phyloP scores from a whole-genome alignment of 768 basidiomycete species.

The Pisolithus marmoratus region DNA sequence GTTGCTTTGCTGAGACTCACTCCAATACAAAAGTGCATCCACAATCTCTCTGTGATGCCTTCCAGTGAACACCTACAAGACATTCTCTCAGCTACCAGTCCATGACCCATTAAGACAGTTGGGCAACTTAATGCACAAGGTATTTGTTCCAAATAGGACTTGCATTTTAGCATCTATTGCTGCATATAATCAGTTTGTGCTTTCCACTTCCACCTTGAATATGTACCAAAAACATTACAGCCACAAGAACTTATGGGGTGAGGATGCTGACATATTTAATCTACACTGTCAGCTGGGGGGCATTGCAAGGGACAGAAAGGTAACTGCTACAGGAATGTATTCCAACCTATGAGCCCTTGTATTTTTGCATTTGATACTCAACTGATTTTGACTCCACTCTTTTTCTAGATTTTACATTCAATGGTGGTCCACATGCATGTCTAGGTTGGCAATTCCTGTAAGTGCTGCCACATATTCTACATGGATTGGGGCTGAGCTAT shows the following conservation, averaged over 20 bases:
- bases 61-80: no score
- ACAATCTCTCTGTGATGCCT: no score
- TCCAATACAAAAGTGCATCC: no score
- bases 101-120: no score
- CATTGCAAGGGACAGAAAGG: conserved; percentile 12
- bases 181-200: conserved; percentile 46
- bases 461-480: not conserved
- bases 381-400: not conserved
- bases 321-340: conserved; percentile 22
- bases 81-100: no score
- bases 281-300: conserved; percentile 23
- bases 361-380: not conserved
- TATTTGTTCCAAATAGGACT: conserved; percentile 46
- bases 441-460: conserved; percentile 30
- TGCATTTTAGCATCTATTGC: conserved; percentile 48
- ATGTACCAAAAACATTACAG: conserved; percentile 8
- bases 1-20: no score
- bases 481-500: no score
- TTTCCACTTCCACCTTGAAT: not conserved
- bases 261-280: conserved; percentile 27
- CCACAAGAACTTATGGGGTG: conserved; percentile 25
- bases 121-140: conserved; percentile 37
- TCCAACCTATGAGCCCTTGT: conserved; percentile 18
- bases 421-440: conserved; percentile 17
- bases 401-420: conserved; percentile 26